Evolutionary conservation across 106 monocot genomes (phyloP), one percentile per base, ranked within the genome.

Genomic region (Acorus calamus): DNA sequence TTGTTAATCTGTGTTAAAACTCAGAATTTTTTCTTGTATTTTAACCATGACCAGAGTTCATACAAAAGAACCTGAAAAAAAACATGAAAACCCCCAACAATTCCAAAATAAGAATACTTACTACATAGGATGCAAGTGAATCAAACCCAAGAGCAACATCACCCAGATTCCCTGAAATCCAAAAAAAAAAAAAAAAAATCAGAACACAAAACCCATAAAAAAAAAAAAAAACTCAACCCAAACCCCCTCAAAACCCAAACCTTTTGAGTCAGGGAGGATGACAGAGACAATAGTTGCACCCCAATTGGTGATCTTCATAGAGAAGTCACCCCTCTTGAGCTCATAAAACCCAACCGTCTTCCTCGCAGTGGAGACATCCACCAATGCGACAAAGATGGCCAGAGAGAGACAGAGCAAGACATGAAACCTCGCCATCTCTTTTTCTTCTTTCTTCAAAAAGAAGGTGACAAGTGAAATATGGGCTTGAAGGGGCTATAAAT

Each of bases 261-360:
- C 88, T 60, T 93, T 74, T 9, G 83, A 73, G 53, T 93, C 93
- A 47, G 93, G 93, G 43, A 86, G 73, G 4, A 83, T 43, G 47
- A 93, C 86, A 45, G 93, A 89, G 66, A 83, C 50, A 51, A 93
- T 81, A 55, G 81, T 83, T 9, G 86, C 93, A 11, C 93, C 93
- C 82, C 80, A 93, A 64, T 79, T 93, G 65, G 85, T 85, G 61
- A 89, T 68, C 60, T 79, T 89, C 50, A 93, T n/a, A 4, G 93
- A 86, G 78, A 93, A 93, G 49, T 93, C 79, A 7, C 82, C 88
- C 60, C 69, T 80, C 71, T 73, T 83, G 9, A 93, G 72, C 63
- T 88, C 86, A 57, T 89, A 79, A 11, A 78, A 76, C 57, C 65
- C 71, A 0, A 86, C 78, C 50, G 48, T 68, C 68, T 79, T 77